Evolutionary conservation across 1,284 basidiomycete species (phyloP).

Genomic region (Cryptococcus amylolentus): DNA sequence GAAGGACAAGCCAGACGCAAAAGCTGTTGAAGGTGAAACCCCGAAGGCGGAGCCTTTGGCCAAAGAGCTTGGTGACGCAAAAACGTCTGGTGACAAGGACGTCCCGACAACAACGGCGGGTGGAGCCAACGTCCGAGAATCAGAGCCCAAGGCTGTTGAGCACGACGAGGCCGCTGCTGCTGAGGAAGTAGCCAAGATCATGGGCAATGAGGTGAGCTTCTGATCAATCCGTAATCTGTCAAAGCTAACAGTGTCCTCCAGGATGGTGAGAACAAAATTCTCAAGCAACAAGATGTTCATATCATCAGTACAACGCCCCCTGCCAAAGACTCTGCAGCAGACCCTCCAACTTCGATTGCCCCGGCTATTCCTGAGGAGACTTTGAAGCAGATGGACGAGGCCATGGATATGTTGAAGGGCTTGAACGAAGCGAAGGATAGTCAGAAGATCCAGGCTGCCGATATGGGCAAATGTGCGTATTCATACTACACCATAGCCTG

Average conservation of each 20-base stretch:
- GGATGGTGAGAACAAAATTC: conserved; percentile 26
- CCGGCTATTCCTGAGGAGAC: conserved; percentile 11
- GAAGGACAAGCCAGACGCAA: background rate
- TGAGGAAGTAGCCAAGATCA: conserved; percentile 39
- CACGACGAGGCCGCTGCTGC: conserved; percentile 29
- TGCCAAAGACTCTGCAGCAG: background rate
- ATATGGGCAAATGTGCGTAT: conserved; percentile 45
- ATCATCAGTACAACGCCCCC: conserved; percentile 7
- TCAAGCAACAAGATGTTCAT: conserved; percentile 24
- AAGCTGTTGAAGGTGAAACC: no score
- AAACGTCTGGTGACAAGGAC: background rate
- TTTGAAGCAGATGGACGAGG: conserved; percentile 33
- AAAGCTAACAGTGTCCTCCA: background rate
- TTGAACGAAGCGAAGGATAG: conserved; percentile 32
- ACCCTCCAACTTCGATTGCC: no score
- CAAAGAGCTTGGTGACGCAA: background rate
- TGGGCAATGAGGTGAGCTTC: conserved; percentile 31
- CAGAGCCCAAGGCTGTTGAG: conserved; percentile 16
- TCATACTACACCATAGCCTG: background rate
- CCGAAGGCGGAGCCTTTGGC: background rate
- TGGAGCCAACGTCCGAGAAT: background rate
- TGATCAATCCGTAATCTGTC: background rate
- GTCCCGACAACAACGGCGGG: background rate
- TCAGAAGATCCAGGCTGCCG: conserved; percentile 45
- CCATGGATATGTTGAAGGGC: conserved; percentile 34